These are phyloP conservation scores for Persicaria tinctoria DNA, from an alignment of 148 eudicot species.

Conservation along the genomic window DNA sequence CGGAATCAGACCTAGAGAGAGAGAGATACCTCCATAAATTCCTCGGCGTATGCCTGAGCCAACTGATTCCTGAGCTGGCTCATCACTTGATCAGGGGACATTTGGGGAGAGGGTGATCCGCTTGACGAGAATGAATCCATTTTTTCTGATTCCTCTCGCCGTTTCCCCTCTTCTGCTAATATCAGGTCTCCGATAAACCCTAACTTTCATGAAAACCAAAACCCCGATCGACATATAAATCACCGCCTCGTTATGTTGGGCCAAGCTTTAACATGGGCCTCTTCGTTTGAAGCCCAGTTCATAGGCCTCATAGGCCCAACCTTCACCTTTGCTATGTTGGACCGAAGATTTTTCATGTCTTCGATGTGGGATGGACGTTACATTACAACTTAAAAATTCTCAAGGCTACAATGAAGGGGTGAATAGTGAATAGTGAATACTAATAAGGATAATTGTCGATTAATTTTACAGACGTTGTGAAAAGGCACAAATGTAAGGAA, in stretches of 20 bases:
- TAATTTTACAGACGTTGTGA: no score
- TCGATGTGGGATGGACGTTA: no score
- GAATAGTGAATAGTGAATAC: no score
- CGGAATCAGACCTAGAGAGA: not conserved
- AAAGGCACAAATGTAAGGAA: no score
- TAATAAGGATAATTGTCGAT: no score
- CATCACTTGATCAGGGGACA: conserved; percentile 42
- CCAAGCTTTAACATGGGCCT: not conserved
- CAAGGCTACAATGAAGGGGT: no score
- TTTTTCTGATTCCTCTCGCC: not conserved
- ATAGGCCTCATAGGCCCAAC: not conserved
- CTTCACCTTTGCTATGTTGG: no score
- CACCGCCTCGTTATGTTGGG: not conserved
- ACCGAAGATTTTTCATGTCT: no score
- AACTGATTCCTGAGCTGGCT: conserved; percentile 56
- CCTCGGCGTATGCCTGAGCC: conserved; percentile 75
- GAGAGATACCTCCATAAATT: conserved; percentile 54
- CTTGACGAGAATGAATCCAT: conserved; percentile 43
- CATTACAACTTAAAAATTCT: no score
- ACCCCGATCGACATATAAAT: not conserved
- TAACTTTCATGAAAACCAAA: not conserved
- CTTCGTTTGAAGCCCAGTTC: not conserved
- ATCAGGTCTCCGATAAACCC: not conserved
- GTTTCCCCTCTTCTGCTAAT: not conserved
- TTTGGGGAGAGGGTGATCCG: conserved; percentile 28